Evolutionary conservation across 352 stramenopile genomes (phyloP).

Genomic region (Paralagenidium karlingii): DNA sequence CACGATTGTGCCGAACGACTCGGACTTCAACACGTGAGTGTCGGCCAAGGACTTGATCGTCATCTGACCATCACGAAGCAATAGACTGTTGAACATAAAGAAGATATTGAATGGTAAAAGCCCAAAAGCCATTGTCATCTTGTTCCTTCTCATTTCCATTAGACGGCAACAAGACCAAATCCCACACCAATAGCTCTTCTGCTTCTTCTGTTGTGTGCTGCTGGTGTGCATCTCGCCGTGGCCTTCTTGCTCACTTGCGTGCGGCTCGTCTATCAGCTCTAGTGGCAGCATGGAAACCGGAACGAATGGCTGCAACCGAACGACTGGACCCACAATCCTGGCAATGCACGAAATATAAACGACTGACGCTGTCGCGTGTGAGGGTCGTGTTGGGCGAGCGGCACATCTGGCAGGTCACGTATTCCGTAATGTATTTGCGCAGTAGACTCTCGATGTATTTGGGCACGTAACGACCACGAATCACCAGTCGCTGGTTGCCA

Average conservation of each 20-base stretch:
- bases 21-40: slow-evolving; percentile 54
- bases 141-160: no score
- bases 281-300: slow-evolving; percentile 95
- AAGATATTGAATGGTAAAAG: no score
- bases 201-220: neutral
- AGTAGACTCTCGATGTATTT: slow-evolving; percentile 99
- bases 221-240: slow-evolving; percentile 2
- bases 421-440: slow-evolving; percentile 99
- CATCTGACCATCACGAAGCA: slow-evolving; percentile 42
- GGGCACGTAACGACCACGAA: slow-evolving; percentile 95
- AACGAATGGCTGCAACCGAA: slow-evolving; percentile 95
- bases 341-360: slow-evolving; percentile 98
- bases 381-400: slow-evolving; percentile 96
- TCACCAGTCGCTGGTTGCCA: slow-evolving; percentile 96
- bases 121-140: no score
- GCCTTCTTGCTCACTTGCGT: slow-evolving; percentile 77
- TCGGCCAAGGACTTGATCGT: slow-evolving; percentile 51
- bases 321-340: slow-evolving; percentile 94
- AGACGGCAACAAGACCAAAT: no score
- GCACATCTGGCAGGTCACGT: slow-evolving; percentile 99
- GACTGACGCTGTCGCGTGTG: slow-evolving; percentile 91
- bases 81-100: no score
- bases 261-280: slow-evolving; percentile 75
- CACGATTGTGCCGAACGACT: slow-evolving; percentile 74
- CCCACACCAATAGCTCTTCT: neutral